These are phyloP conservation scores for Batkoa obscura DNA, from an alignment of 371 early-diverging fungal species.

Conservation along the genomic window DNA sequence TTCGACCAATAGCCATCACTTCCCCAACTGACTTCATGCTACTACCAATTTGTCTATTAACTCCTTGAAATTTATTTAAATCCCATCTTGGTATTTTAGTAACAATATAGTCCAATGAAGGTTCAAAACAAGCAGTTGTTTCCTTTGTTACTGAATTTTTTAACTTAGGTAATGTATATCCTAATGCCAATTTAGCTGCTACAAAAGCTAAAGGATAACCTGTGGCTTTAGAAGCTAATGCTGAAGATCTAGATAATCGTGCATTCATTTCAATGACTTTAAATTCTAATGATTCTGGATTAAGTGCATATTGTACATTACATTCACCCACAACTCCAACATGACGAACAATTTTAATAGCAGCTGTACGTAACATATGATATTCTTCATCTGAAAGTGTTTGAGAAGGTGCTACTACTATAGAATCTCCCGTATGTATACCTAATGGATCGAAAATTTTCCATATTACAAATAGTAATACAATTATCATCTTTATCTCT, in stretches of 20 bases:
- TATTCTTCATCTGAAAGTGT: conserved; percentile 89
- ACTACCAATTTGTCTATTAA: conserved; percentile 65
- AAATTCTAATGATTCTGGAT: conserved; percentile 80
- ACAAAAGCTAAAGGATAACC: conserved; percentile 94
- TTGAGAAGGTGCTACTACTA: conserved; percentile 88
- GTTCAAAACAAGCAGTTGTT: conserved; percentile 92
- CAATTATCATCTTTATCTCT: conserved; percentile 83
- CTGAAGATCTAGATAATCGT: conserved; percentile 72
- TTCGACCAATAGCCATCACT: conserved; percentile 89
- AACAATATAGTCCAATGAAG: conserved; percentile 80
- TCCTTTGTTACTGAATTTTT: conserved; percentile 79
- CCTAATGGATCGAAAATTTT: conserved; percentile 97
- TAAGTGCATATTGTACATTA: conserved; percentile 93
- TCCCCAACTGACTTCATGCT: conserved; percentile 94
- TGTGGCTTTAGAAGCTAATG: conserved; percentile 91
- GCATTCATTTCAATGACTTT: conserved; percentile 95
- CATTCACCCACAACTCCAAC: conserved; percentile 93
- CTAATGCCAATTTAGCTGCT: conserved; percentile 89
- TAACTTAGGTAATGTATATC: conserved; percentile 73
- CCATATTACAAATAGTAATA: conserved; percentile 96
- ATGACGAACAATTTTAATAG: conserved; percentile 47
- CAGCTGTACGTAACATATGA: conserved; percentile 76
- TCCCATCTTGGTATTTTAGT: conserved; percentile 96
- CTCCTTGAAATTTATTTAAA: conserved; percentile 81
- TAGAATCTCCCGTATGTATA: conserved; percentile 94